Evolutionary conservation across 768 basidiomycete species (phyloP), one percentile per base, ranked within the genome.

Genomic region (Lactarius sanguifluus): DNA sequence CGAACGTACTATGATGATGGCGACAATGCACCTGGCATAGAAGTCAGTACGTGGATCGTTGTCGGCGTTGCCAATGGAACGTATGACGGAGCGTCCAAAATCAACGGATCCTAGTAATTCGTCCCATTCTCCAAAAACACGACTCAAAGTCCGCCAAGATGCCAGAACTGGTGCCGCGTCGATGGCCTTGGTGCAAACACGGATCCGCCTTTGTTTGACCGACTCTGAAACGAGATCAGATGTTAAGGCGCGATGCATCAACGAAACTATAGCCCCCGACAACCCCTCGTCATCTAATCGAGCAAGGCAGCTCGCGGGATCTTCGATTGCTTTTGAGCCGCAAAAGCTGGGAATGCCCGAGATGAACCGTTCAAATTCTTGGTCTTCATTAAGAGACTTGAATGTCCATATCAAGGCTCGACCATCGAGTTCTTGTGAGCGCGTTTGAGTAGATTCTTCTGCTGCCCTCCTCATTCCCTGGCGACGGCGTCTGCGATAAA

Each of bases 11-110:
- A 60, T 36, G 13, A 60, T 47, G 25, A 55, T 13, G 9, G 64
- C 50, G 45, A 60, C 38, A 20, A 60, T 52, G 50, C 59, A 65
- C 25, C 30, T 15, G 13, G 40, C 59, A 45, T 23, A 54, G 52
- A 60, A 65, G 25, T 28, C 20, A 16, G 25, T 47, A 3, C 20
- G 20, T n/a, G 45, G 30, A 18, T 64, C 47, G 36, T 15, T 23
- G 56, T 9, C 12, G 6, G 47, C 10, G 23, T 50, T 50, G 47
- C 47, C 47, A 50, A 50, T 10, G 47, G 12, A 23, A 12, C 23
- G 47, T 13, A 50, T n/a, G 20, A 50, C 9, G 13, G 47, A 50
- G 12, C 23, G 47, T 23, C 47, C 47, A 15, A 50, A 50, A 13
- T 50, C 47, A 50, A 50, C 12, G 47, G 47, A 50, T 50, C 23